Conservation (phyloP, 352 stramenopile species). For the Phytophthora pisi region DNA sequence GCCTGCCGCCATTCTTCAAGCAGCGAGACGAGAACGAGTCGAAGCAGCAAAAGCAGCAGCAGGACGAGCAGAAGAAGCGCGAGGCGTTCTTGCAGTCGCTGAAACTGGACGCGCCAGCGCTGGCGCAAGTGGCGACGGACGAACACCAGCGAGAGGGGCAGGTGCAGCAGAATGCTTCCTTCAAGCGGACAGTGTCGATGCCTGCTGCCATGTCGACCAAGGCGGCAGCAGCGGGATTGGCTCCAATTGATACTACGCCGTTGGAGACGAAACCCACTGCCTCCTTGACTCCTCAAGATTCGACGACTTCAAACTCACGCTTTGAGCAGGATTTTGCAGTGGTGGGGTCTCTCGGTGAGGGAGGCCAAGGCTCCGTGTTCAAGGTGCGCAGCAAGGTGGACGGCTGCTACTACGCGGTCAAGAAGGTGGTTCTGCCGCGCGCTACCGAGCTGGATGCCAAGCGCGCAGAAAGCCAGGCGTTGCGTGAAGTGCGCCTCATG, state of each 20-base stretch:
- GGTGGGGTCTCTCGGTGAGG: slow-evolving; percentile 62
- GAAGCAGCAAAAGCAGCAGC: slow-evolving; percentile 25
- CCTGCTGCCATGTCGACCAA: slow-evolving; percentile 31
- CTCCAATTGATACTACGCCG: slow-evolving; percentile 26
- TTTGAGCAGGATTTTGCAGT: slow-evolving; percentile 83
- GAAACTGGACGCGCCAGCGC: slow-evolving; percentile 25
- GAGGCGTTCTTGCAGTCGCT: slow-evolving; percentile 28
- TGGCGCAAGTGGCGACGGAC: slow-evolving; percentile 21
- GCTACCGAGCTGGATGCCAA: slow-evolving; percentile 46
- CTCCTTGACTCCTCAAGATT: slow-evolving; percentile 3
- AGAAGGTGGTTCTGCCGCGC: slow-evolving; percentile 68
- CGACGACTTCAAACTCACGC: slow-evolving; percentile 37
- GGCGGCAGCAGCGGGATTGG: slow-evolving; percentile 13
- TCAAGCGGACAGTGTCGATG: slow-evolving; percentile 35
- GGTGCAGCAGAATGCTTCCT: slow-evolving; percentile 12
- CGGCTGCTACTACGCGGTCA: slow-evolving; percentile 76
- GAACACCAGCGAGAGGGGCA: slow-evolving; percentile 10
- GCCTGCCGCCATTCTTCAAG: slow-evolving; percentile 48
- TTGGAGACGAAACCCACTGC: slow-evolving; percentile 11
- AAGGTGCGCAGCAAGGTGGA: slow-evolving; percentile 80
- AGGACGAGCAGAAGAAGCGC: slow-evolving; percentile 34
- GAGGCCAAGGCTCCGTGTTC: slow-evolving; percentile 75
- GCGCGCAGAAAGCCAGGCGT: slow-evolving; percentile 55
- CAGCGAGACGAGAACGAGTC: slow-evolving; percentile 29
- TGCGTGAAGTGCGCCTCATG: slow-evolving; percentile 83